phyloP scores from a whole-genome alignment of 805 yeast species.

The Zygosaccharomyces pseudorouxii region DNA sequence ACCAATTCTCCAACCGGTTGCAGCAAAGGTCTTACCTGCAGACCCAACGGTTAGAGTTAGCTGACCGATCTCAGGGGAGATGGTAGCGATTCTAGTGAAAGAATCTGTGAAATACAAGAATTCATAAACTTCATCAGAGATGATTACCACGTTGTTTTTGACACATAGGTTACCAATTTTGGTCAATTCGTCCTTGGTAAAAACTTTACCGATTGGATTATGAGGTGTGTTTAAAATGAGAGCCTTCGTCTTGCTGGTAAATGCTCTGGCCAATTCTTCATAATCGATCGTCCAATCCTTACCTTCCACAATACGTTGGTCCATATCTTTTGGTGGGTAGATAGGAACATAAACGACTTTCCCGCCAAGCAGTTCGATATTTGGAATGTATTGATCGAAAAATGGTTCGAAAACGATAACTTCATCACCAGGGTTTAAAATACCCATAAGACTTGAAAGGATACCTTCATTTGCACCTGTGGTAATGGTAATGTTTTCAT shows the following conservation, averaged over 20 bases:
- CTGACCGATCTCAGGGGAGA: constrained; percentile 71
- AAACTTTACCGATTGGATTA: constrained; percentile 92
- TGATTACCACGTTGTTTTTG: constrained; percentile 71
- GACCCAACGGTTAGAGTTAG: constrained; percentile 90
- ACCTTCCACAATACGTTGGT: constrained; percentile 61
- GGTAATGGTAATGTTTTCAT: constrained; percentile 58
- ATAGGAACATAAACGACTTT: constrained; percentile 82
- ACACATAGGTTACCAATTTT: constrained; percentile 80
- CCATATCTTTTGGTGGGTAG: constrained; percentile 73
- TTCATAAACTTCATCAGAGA: constrained; percentile 95
- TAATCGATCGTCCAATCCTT: constrained; percentile 85
- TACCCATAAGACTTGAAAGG: constrained; percentile 77
- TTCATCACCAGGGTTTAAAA: constrained; percentile 84
- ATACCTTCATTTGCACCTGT: constrained; percentile 99
- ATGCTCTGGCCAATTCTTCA: constrained; percentile 65
- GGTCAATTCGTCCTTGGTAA: constrained; percentile 67
- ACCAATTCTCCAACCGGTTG: constrained; percentile 98
- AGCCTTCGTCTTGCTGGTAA: constrained; percentile 73
- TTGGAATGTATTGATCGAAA: constrained; percentile 93
- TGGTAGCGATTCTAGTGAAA: constrained; percentile 80
- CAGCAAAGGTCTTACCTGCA: constrained; percentile 97
- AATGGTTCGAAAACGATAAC: constrained; percentile 96
- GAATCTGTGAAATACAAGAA: constrained; percentile 64
- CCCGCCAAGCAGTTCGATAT: constrained; percentile 91
- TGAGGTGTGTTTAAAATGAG: constrained; percentile 91